Evolutionary conservation across 2,329 filamentous ascomycete genomes (phyloP), one percentile per base, ranked within the genome.

Genomic region (Aspergillus chevalieri): DNA sequence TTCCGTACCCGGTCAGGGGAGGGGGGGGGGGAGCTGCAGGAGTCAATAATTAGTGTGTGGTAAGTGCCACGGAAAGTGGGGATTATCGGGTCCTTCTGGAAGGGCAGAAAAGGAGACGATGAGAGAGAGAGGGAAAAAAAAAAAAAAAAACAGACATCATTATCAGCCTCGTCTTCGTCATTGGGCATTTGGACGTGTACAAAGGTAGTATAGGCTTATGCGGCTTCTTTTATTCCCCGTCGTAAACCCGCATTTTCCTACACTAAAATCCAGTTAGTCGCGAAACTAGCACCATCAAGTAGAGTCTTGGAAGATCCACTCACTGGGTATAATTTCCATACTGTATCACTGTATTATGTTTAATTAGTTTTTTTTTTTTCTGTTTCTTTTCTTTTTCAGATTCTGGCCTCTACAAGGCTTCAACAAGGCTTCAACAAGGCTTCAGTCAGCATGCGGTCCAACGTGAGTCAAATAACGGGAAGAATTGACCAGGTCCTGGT

Each of bases 1-100:
- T 44, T 39, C 47, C 56, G 33, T 12, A 14, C 21, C 15, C 7
- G 8, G 26, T 45, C 43, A n/a, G 34, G n/a, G n/a, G n/a, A n/a
- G n/a, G n/a, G n/a, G n/a, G n/a, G n/a, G n/a, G 34, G 17, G 12
- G 44, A 24, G 24, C n/a, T 28, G n/a, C 24, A 30, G 43, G 33
- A 34, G 24, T 17, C 28, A 46, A 10, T 50, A 46, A 10, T 50
- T 57, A 56, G 53, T 48, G 51, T 49, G 50, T 56, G 47, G 56
- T 47, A 44, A 36, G 34, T 36, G 34, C 34, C 34, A 36, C 34
- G 34, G 34, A 19, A 41, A 41, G 51, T 53, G 51, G 51, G 44
- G 43, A 36, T 45, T 46, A 28, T 30, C 26, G 26, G 26, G 43
- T 43, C 52, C 46, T 53, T 43, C 43, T 47, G 38, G 43, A 52